Evolutionary conservation across 1,139 yeast genomes (phyloP), one percentile per base, ranked within the genome.

Genomic region (Spencermartinsiella ligniputridi): DNA sequence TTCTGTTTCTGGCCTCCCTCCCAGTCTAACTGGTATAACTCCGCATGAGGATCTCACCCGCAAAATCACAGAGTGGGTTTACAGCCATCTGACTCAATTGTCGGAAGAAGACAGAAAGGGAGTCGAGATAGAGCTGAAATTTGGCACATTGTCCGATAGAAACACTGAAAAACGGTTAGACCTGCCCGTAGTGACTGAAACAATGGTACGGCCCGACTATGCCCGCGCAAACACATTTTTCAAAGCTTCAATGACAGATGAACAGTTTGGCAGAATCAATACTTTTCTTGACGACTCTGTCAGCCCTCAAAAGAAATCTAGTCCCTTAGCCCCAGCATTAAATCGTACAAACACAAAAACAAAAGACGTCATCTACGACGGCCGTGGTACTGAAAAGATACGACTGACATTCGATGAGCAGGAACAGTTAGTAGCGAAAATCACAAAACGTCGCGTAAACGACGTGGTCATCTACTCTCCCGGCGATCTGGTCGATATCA

Each of bases 41-140:
- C 97, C 97, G 1, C 83, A 86, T 41, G 88, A 87, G 54, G 92
- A 88, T 54, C 71, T 87, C 42, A 84, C 92, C 3, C 76, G 92
- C 56, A 79, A 87, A 34, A 79, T 89, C 4, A 86, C 95, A 13
- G 88, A 84, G 55, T 89, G 97, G 97, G 74, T 89, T 3, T 89
- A 83, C 70, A 90, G 95, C 22, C 83, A 85, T 52, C 72, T 88
- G 45, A 72, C 74, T 37, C 81, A 83, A 32, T 72, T 87, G 39
- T 15, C 32, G 12, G 77, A 76, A 16, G 78, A 76, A 12, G 76
- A 79, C 51, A 71, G 87, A 34, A 74, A 76, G 46, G 72, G 71
- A 56, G 74, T 88, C 17, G 97, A 89, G 66, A 69, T 89, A 53
- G 97, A 89, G 66, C 71, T 87, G 64, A 88, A 88, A 62, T 75